Evolutionary conservation across 257 asterid species (phyloP).

Genomic region (Fraxinus excelsior): DNA sequence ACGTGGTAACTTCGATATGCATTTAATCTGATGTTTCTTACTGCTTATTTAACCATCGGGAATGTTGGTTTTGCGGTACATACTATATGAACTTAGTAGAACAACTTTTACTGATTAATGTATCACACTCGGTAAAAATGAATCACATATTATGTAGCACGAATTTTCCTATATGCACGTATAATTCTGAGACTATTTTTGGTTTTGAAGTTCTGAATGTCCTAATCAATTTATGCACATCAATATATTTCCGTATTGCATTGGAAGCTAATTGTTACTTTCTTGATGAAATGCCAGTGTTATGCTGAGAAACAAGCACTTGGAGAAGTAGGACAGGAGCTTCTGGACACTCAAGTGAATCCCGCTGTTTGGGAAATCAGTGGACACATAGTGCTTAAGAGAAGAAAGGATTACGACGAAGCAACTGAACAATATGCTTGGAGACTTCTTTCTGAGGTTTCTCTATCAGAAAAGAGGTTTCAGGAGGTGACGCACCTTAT

Average conservation of each 20-base stretch:
- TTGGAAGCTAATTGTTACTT: neutral
- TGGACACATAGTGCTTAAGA: constrained; percentile 74
- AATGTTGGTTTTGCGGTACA: neutral
- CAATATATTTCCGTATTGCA: neutral
- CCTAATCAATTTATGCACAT: no score
- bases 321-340: constrained; percentile 57
- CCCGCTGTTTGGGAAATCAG: constrained; percentile 85
- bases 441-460: constrained; percentile 68
- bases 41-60: no score
- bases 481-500: constrained; percentile 39
- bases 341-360: constrained; percentile 67
- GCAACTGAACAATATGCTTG: constrained; percentile 64
- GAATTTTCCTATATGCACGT: neutral
- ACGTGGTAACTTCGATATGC: neutral
- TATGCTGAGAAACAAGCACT: constrained; percentile 72
- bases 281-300: constrained; percentile 41
- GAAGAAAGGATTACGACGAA: constrained; percentile 55
- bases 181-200: neutral
- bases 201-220: neutral
- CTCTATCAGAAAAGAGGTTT: constrained; percentile 53
- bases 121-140: neutral
- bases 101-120: neutral
- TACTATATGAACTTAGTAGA: neutral
- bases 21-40: neutral
- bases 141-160: neutral